Percentiles rank a stretch among this genome's conserved stretches.
phyloP scores from a whole-genome alignment of 2,329 filamentous ascomycete species.

The Alternaria metachromatica region DNA sequence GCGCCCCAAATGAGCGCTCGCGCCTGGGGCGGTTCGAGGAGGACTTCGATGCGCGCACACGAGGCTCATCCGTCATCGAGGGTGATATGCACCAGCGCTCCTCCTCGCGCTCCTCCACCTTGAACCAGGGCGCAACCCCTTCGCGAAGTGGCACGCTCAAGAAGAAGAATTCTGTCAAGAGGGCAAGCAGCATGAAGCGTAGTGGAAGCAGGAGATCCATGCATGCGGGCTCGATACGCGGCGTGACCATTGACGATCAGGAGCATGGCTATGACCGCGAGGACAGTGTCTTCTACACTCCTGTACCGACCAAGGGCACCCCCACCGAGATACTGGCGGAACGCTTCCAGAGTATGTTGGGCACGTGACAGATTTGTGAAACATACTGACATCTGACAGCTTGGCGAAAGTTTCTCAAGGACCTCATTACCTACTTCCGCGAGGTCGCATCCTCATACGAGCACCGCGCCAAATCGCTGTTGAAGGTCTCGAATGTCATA shows the following conservation, averaged over 20 bases:
- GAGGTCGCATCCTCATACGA: constrained; percentile 93
- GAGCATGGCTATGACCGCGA: constrained; percentile 70
- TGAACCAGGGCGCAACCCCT: constrained; percentile 55
- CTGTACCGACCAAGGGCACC: constrained; percentile 83
- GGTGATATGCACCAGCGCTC: constrained; percentile 65
- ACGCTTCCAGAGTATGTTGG: constrained; percentile 79
- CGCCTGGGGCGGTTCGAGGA: constrained; percentile 67
- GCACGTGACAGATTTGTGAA: not conserved
- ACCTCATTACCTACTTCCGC: constrained; percentile 90
- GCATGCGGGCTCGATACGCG: constrained; percentile 85
- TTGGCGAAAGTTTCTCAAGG: constrained; percentile 95
- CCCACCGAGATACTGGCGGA: constrained; percentile 88
- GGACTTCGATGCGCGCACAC: constrained; percentile 73
- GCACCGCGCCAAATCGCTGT: constrained; percentile 77
- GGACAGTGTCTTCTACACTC: constrained; percentile 87
- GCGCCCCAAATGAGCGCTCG: constrained; percentile 29
- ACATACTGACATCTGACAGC: constrained; percentile 60
- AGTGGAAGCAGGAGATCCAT: constrained; percentile 81
- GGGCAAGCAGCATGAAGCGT: constrained; percentile 76
- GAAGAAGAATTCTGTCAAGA: constrained; percentile 82
- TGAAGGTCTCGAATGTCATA: constrained; percentile 83
- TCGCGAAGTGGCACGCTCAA: constrained; percentile 78
- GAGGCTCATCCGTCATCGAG: constrained; percentile 69
- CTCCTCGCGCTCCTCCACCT: constrained; percentile 59
- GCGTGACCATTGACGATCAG: constrained; percentile 73